Conservation (phyloP, 371 early-diverging fungal species). For the Lichtheimia hyalospora region DNA sequence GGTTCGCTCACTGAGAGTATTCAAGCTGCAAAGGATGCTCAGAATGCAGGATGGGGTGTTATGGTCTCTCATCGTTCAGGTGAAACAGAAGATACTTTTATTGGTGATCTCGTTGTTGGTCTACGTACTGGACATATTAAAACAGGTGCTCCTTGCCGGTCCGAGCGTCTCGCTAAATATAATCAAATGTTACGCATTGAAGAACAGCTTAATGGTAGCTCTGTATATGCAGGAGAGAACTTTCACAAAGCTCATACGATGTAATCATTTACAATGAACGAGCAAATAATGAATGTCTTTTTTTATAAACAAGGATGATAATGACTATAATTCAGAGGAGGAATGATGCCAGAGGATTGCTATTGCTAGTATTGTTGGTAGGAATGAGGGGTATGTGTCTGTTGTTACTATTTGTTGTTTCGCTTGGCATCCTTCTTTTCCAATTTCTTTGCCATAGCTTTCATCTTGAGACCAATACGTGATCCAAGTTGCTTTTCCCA, state of each 20-base stretch:
- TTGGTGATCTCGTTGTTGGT: constrained; percentile 99
- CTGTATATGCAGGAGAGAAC: constrained; percentile 91
- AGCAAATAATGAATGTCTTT: constrained; percentile 1
- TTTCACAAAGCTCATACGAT: constrained; percentile 82
- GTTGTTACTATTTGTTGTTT: not conserved
- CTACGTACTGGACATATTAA: constrained; percentile 98
- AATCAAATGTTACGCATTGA: constrained; percentile 97
- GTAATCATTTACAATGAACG: constrained; percentile 25
- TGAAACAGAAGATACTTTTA: constrained; percentile 99
- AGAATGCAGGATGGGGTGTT: constrained; percentile 92
- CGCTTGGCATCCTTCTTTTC: constrained; percentile 9
- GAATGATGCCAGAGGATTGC: not conserved
- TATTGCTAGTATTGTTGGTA: not conserved
- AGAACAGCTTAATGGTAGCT: constrained; percentile 78
- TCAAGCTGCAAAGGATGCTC: constrained; percentile 69
- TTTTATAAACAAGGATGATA: constrained; percentile 3
- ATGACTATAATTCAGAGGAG: not conserved
- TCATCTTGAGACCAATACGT: constrained; percentile 19
- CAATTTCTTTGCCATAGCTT: constrained; percentile 11
- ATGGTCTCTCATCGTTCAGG: constrained; percentile 99
- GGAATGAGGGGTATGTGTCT: not conserved
- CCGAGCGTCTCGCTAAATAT: constrained; percentile 98
- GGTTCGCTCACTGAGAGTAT: constrained; percentile 98
- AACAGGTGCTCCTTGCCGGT: constrained; percentile 98
- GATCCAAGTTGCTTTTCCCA: constrained; percentile 76